Percentiles rank a stretch among this genome's conserved stretches.
Evolutionary conservation across 2,329 filamentous ascomycete species (phyloP).

Genomic region (Zymoseptoria passerinii): DNA sequence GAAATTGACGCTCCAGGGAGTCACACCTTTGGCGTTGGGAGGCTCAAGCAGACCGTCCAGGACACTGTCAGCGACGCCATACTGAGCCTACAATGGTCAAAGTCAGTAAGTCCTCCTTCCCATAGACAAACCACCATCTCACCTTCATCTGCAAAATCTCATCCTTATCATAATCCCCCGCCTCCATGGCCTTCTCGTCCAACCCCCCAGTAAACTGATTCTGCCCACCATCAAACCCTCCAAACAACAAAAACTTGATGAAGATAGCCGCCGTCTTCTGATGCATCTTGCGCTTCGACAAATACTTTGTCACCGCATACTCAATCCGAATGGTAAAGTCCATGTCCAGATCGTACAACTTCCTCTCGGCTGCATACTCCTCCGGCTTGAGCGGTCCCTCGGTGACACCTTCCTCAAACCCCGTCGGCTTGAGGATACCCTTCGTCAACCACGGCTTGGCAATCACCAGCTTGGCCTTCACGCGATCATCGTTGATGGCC

Average conservation of each 20-base stretch:
- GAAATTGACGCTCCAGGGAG: slow-evolving; percentile 71
- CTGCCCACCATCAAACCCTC: slow-evolving; percentile 60
- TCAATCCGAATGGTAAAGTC: slow-evolving; percentile 62
- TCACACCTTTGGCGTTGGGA: slow-evolving; percentile 34
- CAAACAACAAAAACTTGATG: slow-evolving; percentile 70
- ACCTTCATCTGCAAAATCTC: slow-evolving; percentile 52
- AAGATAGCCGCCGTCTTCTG: slow-evolving; percentile 57
- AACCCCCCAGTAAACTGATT: slow-evolving; percentile 53
- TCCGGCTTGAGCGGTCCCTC: slow-evolving; percentile 69
- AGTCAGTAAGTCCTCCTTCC: slow-evolving; percentile 43
- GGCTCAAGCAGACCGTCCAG: slow-evolving; percentile 36
- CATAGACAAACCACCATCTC: slow-evolving; percentile 51
- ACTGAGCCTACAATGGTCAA: slow-evolving; percentile 44
- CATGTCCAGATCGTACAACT: slow-evolving; percentile 54
- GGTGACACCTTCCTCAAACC: slow-evolving; percentile 61
- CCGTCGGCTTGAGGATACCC: slow-evolving; percentile 37
- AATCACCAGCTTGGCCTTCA: slow-evolving; percentile 22
- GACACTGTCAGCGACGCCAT: slow-evolving; percentile 42
- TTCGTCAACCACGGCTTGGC: slow-evolving; percentile 32
- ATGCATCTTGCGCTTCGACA: slow-evolving; percentile 66
- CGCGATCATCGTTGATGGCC: slow-evolving; percentile 8
- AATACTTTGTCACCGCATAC: slow-evolving; percentile 73
- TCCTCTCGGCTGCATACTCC: slow-evolving; percentile 57
- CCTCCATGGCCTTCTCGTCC: slow-evolving; percentile 17
- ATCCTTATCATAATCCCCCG: slow-evolving; percentile 42